Percentiles rank a stretch among this genome's conserved stretches.
phyloP scores from a whole-genome alignment of 2,329 filamentous ascomycete species.

The Colletotrichum filicis region DNA sequence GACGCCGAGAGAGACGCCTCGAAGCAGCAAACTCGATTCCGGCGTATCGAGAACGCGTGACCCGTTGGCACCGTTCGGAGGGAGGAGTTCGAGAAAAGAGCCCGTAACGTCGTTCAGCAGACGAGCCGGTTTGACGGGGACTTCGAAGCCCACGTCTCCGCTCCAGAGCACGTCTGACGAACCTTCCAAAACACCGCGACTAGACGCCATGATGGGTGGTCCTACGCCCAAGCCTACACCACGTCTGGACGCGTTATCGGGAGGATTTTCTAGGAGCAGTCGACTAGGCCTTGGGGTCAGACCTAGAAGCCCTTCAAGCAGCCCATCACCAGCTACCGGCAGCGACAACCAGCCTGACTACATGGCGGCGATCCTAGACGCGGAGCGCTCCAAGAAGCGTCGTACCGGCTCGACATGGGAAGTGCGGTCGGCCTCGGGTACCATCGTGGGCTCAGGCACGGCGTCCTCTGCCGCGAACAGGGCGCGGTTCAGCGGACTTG shows the following conservation, averaged over 20 bases:
- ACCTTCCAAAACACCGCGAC: background rate
- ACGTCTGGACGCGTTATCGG: background rate
- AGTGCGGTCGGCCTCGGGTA: constrained; percentile 6
- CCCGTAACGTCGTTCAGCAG: background rate
- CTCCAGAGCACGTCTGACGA: background rate
- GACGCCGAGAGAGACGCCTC: background rate
- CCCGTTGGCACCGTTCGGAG: background rate
- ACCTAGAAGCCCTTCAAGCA: background rate
- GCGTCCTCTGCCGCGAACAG: background rate
- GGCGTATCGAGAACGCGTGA: background rate
- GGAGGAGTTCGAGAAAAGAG: background rate
- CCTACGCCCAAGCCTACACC: background rate
- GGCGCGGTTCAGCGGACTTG: constrained; percentile 1
- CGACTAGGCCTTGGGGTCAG: background rate
- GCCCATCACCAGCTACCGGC: background rate
- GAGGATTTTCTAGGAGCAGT: background rate
- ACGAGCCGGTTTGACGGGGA: background rate
- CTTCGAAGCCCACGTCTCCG: background rate
- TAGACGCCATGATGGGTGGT: background rate
- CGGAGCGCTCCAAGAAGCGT: constrained; percentile 1
- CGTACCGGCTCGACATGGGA: constrained; percentile 15
- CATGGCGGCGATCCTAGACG: constrained; percentile 14
- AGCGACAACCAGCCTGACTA: background rate
- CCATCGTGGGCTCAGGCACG: constrained; percentile 12
- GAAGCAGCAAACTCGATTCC: background rate